Evolutionary conservation across 768 basidiomycete genomes (phyloP).

Genomic region (Termitomyces sp.): DNA sequence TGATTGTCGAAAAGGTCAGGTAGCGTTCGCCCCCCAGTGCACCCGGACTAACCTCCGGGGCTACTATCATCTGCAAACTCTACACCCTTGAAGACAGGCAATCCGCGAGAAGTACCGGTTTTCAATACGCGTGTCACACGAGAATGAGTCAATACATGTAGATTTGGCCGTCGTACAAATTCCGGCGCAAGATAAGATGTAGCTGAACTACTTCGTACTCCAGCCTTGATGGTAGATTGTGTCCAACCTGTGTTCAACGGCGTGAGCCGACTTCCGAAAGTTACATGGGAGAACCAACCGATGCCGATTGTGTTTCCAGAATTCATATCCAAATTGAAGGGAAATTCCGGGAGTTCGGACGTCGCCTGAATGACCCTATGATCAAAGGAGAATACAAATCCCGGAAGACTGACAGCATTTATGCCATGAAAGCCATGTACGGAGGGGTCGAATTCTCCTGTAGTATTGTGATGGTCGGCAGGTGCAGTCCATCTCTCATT

Average conservation of each 20-base stretch:
- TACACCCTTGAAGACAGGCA: constrained; percentile 22
- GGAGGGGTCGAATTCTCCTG: constrained; percentile 6
- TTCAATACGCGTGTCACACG: constrained; percentile 21
- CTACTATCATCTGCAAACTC: constrained; percentile 17
- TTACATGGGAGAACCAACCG: constrained; percentile 9
- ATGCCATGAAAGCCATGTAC: constrained; percentile 24
- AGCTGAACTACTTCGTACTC: constrained; percentile 25
- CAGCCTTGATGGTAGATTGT: constrained; percentile 23
- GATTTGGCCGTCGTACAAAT: constrained; percentile 17
- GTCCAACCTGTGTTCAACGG: constrained; percentile 19
- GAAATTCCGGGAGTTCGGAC: constrained; percentile 22
- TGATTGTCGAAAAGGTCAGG: not conserved
- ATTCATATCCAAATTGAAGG: constrained; percentile 25
- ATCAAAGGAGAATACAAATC: constrained; percentile 24
- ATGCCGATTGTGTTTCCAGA: constrained; percentile 23
- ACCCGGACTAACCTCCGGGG: not conserved
- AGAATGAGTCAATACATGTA: constrained; percentile 22
- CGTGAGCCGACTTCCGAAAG: not conserved
- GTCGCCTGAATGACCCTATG: constrained; percentile 26
- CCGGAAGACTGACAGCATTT: constrained; percentile 27
- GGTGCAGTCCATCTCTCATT: constrained; percentile 28
- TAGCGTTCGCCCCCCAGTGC: not conserved
- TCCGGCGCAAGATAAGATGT: constrained; percentile 22
- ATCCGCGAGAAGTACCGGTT: constrained; percentile 11
- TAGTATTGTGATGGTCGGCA: constrained; percentile 27